Evolutionary conservation across 2,329 filamentous ascomycete genomes (phyloP).

Genomic region (Tolypocladium pustulatum): DNA sequence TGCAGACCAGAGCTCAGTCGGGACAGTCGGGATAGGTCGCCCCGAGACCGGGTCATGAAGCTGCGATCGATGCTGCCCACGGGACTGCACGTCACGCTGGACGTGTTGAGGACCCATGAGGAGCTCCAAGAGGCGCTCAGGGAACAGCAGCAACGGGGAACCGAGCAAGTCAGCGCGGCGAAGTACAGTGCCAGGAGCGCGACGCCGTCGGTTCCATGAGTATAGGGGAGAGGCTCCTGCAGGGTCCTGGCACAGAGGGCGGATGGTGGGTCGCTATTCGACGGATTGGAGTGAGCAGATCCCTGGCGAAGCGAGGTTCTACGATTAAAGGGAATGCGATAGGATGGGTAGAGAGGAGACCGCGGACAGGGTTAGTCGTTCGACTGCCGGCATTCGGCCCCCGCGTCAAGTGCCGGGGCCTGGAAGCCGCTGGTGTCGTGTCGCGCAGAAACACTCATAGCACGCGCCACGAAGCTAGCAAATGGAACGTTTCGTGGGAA

Average conservation of each 20-base stretch:
- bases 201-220: neutral
- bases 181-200: neutral
- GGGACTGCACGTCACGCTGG: constrained; percentile 13
- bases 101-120: constrained; percentile 7
- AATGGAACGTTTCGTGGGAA: neutral
- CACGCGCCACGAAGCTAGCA: neutral
- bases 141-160: neutral
- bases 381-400: neutral
- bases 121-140: constrained; percentile 1
- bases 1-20: no score
- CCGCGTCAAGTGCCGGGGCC: neutral
- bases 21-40: neutral
- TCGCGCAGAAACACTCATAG: neutral
- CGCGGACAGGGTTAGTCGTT: neutral
- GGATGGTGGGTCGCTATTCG: neutral
- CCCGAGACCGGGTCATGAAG: constrained; percentile 4
- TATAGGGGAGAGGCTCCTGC: neutral
- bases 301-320: neutral
- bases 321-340: neutral
- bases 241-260: neutral
- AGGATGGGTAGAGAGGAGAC: neutral
- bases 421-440: neutral
- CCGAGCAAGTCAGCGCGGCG: neutral
- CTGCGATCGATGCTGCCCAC: constrained; percentile 8
- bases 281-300: neutral